A percentile compares a stretch with the other conserved stretches of the same genome.
Evolutionary conservation across 164 flowering plant species (phyloP).

Genomic region (Nelumbo lutea): DNA sequence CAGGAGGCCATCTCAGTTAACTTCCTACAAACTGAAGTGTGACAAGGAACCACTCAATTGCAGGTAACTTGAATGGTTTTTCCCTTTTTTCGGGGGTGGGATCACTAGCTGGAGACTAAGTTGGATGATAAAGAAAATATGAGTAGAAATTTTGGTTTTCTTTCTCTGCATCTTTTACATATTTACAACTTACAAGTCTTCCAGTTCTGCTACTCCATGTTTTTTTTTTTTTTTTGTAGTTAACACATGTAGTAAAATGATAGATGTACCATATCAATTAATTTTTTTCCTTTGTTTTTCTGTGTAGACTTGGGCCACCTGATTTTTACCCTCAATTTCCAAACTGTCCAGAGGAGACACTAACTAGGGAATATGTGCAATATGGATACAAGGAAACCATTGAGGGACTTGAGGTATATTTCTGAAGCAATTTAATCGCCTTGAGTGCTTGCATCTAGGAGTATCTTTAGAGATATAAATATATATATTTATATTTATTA

Average conservation of each 20-base stretch:
- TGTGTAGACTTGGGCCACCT: slow-evolving; percentile 85
- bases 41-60: slow-evolving; percentile 75
- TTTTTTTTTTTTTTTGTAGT: too few relatives aligned
- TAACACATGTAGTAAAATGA: neutral
- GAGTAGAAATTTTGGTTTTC: neutral
- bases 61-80: slow-evolving; percentile 42
- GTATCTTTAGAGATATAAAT: too few relatives aligned
- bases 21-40: slow-evolving; percentile 82
- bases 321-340: slow-evolving; percentile 84
- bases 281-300: neutral
- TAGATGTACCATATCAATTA: slow-evolving; percentile 1
- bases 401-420: slow-evolving; percentile 89
- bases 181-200: neutral
- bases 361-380: slow-evolving; percentile 77
- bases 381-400: slow-evolving; percentile 85
- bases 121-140: too few relatives aligned
- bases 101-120: neutral
- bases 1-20: slow-evolving; percentile 60
- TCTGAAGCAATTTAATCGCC: neutral
- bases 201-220: neutral
- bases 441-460: too few relatives aligned
- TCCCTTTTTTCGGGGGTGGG: neutral
- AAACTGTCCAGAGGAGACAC: slow-evolving; percentile 90
- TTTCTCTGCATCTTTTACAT: neutral
- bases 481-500: too few relatives aligned